Conservation (phyloP, 1,284 basidiomycete species). For the Papiliotrema laurentii region DNA sequence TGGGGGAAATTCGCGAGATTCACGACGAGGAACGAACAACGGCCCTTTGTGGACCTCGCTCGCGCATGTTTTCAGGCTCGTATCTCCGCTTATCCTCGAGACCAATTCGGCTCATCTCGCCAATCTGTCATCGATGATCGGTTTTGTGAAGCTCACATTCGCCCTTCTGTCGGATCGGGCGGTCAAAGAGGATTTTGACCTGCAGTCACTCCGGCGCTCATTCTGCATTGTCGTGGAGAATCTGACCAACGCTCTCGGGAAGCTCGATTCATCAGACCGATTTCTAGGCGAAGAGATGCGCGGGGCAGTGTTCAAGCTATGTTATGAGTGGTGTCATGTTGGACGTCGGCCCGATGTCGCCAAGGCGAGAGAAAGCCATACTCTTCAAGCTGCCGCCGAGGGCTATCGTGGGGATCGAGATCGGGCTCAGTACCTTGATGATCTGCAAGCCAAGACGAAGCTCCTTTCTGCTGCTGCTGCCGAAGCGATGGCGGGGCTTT, state of each 20-base stretch:
- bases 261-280: conserved; percentile 65
- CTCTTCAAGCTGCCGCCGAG: conserved; percentile 65
- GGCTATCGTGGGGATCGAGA: conserved; percentile 52
- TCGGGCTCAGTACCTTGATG: conserved; percentile 55
- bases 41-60: conserved; percentile 81
- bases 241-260: conserved; percentile 71
- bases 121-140: conserved; percentile 72
- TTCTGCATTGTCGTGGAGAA: conserved; percentile 86
- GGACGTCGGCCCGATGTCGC: conserved; percentile 70
- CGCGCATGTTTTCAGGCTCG: conserved; percentile 83
- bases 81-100: conserved; percentile 70
- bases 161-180: conserved; percentile 67
- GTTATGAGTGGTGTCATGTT: conserved; percentile 90
- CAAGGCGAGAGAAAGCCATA: conserved; percentile 67
- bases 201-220: conserved; percentile 78
- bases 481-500: conserved; percentile 78
- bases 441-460: conserved; percentile 66
- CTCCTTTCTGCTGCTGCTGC: conserved; percentile 70
- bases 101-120: conserved; percentile 63
- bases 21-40: conserved; percentile 60
- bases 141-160: conserved; percentile 80
- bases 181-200: conserved; percentile 68
- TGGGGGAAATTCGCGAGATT: conserved; percentile 8
- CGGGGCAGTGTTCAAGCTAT: conserved; percentile 74
- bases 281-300: conserved; percentile 74